Conservation (phyloP, 768 basidiomycete species). For the Russula lepida region DNA sequence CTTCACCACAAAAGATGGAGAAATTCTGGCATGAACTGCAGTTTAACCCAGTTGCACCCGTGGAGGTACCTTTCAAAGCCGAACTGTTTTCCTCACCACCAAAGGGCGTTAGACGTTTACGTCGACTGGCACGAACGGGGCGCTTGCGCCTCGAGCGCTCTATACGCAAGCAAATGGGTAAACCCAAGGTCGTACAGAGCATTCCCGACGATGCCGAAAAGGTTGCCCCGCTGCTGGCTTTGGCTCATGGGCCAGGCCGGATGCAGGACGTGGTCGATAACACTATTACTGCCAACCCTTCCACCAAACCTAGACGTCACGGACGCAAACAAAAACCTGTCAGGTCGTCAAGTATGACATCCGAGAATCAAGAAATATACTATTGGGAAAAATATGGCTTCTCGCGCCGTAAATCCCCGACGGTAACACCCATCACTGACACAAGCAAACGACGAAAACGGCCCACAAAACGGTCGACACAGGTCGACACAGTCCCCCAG, state of each 20-base stretch:
- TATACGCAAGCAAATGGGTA: conserved; percentile 33
- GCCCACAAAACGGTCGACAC: not conserved
- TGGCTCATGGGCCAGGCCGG: not conserved
- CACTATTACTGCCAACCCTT: not conserved
- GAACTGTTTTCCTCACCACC: conserved; percentile 32
- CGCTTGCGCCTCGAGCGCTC: conserved; percentile 33
- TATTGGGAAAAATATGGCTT: not conserved
- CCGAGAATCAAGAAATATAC: not conserved
- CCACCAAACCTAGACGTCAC: not conserved
- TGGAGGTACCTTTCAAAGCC: conserved; percentile 21
- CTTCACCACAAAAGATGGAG: conserved; percentile 28
- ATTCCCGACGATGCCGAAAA: conserved; percentile 5
- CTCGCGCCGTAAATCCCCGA: not conserved
- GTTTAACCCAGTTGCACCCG: conserved; percentile 24
- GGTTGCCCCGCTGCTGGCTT: conserved; percentile 2
- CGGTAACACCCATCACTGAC: not conserved
- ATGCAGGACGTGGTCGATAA: too few species aligned
- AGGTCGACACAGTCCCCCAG: not conserved
- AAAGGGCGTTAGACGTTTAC: conserved; percentile 32
- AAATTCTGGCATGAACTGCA: conserved; percentile 39
- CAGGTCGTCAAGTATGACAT: not conserved
- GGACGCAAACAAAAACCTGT: not conserved
- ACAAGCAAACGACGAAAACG: not conserved
- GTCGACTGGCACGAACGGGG: conserved; percentile 42
- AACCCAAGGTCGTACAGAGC: conserved; percentile 36